phyloP scores from a whole-genome alignment of 495 filamentous ascomycete species.

The Aspergillus nidulans region DNA sequence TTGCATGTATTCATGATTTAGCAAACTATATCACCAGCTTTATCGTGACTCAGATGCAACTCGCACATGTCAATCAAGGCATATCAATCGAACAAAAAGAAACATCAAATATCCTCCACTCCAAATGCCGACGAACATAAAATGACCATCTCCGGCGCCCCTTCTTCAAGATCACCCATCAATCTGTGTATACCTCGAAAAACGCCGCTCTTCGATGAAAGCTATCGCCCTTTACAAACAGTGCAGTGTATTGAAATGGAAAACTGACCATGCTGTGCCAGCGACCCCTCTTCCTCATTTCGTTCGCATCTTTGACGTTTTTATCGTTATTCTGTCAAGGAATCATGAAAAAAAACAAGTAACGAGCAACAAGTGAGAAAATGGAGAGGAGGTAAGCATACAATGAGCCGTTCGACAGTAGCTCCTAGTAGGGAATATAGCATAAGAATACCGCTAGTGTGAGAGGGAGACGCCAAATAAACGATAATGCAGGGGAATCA shows the following conservation, averaged over 20 bases:
- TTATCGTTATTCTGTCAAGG: neutral
- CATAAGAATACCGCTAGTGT: constrained; percentile 4
- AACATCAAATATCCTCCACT: constrained; percentile 10
- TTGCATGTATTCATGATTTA: neutral
- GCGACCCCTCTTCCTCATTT: neutral
- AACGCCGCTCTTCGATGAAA: constrained; percentile 14
- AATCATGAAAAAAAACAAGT: constrained; percentile 1
- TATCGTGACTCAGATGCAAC: neutral
- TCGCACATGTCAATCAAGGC: neutral
- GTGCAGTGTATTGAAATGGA: constrained; percentile 10
- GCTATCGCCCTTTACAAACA: constrained; percentile 5
- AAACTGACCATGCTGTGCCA: constrained; percentile 2
- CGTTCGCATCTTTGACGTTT: neutral
- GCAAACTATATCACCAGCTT: neutral
- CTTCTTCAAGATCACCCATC: neutral
- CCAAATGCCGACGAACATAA: constrained; percentile 12
- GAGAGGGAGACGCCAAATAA: constrained; percentile 8
- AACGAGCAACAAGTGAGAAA: neutral
- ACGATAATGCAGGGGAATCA: constrained; percentile 7
- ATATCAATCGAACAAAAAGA: neutral
- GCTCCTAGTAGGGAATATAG: neutral
- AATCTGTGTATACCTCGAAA: constrained; percentile 16
- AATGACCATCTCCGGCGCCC: neutral
- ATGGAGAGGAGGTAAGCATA: neutral
- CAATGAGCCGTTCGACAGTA: neutral